These are phyloP conservation scores for Actinomortierella ambigua DNA, from an alignment of 371 early-diverging fungal species.

Conservation along the genomic window DNA sequence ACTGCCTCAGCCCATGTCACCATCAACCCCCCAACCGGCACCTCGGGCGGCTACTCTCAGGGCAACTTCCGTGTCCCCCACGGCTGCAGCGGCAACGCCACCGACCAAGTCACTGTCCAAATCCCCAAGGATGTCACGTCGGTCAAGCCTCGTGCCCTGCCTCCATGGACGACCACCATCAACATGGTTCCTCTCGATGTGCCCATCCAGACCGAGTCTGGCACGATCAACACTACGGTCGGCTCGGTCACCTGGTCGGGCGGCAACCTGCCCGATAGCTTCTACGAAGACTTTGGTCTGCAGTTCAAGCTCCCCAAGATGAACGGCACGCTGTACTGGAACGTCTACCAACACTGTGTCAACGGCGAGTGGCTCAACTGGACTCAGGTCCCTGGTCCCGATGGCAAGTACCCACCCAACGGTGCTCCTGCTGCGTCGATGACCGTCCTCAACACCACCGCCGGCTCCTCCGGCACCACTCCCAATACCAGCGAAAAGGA, in stretches of 20 bases:
- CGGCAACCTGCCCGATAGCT: conserved; percentile 23
- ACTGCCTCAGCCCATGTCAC: conserved; percentile 4
- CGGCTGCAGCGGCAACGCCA: conserved; percentile 35
- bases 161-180: conserved; percentile 39
- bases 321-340: conserved; percentile 39
- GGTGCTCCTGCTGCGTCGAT: conserved; percentile 43
- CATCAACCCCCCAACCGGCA: conserved; percentile 34
- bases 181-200: conserved; percentile 36
- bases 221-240: conserved; percentile 40
- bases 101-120: conserved; percentile 35
- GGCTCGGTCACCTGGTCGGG: conserved; percentile 43
- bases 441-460: conserved; percentile 20
- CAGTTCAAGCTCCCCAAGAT: conserved; percentile 42
- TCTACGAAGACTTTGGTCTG: conserved; percentile 45
- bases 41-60: conserved; percentile 36
- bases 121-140: conserved; percentile 43
- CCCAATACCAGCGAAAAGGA: conserved; percentile 3
- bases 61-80: conserved; percentile 47
- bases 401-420: conserved; percentile 16
- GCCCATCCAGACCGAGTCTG: conserved; percentile 31
- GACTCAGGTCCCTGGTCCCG: conserved; percentile 37
- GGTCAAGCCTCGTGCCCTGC: conserved; percentile 29
- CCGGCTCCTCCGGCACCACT: conserved; percentile 3
- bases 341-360: conserved; percentile 40
- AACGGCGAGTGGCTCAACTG: conserved; percentile 45